These are phyloP conservation scores for Zymoseptoria crescenta DNA, from an alignment of 2,329 filamentous ascomycete genomes.

Conservation along the genomic window DNA sequence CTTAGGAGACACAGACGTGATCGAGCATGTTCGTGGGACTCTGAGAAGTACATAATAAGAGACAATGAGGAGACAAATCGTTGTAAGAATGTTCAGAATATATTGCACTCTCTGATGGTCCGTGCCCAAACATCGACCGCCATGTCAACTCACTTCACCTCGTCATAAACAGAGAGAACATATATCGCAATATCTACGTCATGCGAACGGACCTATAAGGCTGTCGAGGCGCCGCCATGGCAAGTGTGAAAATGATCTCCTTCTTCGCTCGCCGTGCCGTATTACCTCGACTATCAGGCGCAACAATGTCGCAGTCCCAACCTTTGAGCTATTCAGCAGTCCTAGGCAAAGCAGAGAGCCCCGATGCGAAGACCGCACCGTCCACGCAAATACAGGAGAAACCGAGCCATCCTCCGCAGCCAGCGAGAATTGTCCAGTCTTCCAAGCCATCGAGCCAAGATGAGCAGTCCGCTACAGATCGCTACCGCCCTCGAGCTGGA, in stretches of 20 bases:
- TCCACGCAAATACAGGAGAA: neutral
- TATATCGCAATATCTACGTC: neutral
- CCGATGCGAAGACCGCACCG: neutral
- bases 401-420: neutral
- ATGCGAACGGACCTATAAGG: neutral
- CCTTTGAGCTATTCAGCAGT: conserved; percentile 3
- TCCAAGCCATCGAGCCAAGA: neutral
- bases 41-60: neutral
- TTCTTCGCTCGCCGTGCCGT: neutral
- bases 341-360: neutral
- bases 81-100: neutral
- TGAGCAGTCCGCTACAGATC: neutral
- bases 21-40: too few species aligned
- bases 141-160: neutral
- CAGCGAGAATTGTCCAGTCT: neutral
- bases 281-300: neutral
- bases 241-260: neutral
- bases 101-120: neutral
- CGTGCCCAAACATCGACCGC: neutral
- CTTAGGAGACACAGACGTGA: neutral
- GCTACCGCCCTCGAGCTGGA: conserved; percentile 15
- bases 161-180: neutral
- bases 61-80: neutral
- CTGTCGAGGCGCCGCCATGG: neutral
- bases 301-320: neutral